Conservation (phyloP, 768 basidiomycete genomes). For the Russula sp. region DNA sequence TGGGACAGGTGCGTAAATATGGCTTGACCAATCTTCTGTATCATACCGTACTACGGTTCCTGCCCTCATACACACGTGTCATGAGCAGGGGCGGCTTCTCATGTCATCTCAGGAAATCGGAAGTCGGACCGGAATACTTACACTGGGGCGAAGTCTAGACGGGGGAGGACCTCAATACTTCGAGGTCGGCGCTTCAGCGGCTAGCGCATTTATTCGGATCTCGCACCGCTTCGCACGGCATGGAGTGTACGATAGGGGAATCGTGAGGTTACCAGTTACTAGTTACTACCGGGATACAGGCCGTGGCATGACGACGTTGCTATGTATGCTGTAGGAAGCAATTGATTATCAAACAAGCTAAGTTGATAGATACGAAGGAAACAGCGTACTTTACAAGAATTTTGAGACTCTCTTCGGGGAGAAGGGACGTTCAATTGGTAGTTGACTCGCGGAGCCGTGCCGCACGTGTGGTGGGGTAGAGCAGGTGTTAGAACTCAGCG, state of each 20-base stretch:
- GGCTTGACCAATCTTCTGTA: not conserved
- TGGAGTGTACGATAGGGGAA: not conserved
- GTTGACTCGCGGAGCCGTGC: not conserved
- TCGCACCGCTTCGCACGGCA: slow-evolving; percentile 2
- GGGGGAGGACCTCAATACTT: not conserved
- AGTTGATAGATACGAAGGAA: not conserved
- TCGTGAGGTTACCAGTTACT: not conserved
- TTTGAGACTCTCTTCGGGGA: not conserved
- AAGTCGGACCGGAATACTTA: slow-evolving; percentile 8
- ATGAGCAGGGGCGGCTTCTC: not conserved
- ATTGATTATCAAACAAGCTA: not conserved
- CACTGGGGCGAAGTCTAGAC: not conserved
- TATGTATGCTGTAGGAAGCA: not conserved
- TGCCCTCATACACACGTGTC: not conserved
- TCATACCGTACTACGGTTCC: not conserved
- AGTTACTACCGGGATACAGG: not conserved
- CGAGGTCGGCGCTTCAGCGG: not conserved
- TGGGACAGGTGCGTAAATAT: not conserved
- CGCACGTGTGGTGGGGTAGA: not conserved
- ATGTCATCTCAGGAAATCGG: slow-evolving; percentile 4
- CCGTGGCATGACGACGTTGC: not conserved
- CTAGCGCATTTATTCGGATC: not conserved
- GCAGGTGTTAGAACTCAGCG: not conserved
- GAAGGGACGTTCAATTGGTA: not conserved
- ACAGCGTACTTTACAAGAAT: not conserved